Base-by-base conservation (phyloP, 2,329 filamentous ascomycete species). In the Aspergillus pseudonomiae region DNA sequence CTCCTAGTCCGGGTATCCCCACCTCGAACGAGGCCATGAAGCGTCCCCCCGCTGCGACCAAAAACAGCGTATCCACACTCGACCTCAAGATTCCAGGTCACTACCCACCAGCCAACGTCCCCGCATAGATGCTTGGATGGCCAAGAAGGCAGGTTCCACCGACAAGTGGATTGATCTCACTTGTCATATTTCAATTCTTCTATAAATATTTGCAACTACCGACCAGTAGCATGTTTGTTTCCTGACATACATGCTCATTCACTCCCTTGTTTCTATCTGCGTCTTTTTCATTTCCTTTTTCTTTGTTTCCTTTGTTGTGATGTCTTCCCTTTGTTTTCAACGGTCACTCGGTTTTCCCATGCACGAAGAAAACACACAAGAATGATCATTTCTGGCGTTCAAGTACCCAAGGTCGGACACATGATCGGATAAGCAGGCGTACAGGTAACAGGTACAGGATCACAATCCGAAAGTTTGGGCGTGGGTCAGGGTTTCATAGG, bases 61-160 rank as follows among this genome's bases (percentile, higher is more conserved):
- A 73, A 62, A 70, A 71, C 60, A 78, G 75, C 26, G 65, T 70
- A 4, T 66, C 70, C 19, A 72, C 74, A 3, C 67, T 77, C 50
- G 76, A 77, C 55, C 66, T 78, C 63, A 71, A 72, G 39, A 77
- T 79, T 46, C 77, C 77, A 2, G 77, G 77, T 9, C 74, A 73
- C 53, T 79, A 70, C 60, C 77, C 77, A 16, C 74, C 67, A 24
- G 70, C 71, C 54, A 70, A 76, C 60, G 67, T 76, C 52, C 66
- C 73, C 11, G 73, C 70, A 28, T 76, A 67, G 46, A n/a, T 30
- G 26, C 41, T 21, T 36, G 57, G 24, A n/a, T 41, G 43, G 36
- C 4, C 24, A 53, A 39, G 36, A 46, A 26, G 7, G 45, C 21
- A 36, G n/a, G 24, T n/a, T 30, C 56, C 43, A 46, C n/a, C 43